A percentile compares a stretch with the other conserved stretches of the same genome.
phyloP scores from a whole-genome alignment of 2,329 filamentous ascomycete genomes.

The Sphaerulina vaccinii region DNA sequence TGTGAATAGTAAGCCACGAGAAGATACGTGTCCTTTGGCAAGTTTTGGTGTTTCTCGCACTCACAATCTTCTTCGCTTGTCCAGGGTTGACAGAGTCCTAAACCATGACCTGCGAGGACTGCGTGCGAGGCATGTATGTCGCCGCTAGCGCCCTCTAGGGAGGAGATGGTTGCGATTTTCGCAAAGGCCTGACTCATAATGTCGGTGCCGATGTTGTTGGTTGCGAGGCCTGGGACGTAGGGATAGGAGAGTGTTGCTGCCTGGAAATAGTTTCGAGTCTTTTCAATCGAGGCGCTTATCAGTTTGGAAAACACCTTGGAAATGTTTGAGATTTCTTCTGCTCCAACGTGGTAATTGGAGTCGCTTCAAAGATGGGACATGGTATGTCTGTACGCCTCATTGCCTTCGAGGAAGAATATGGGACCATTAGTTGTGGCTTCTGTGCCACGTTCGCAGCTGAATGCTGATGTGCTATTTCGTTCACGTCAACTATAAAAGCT shows the following conservation, averaged over 20 bases:
- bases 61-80: background rate
- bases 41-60: background rate
- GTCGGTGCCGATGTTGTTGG: background rate
- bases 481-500: too few species aligned
- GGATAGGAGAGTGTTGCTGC: background rate
- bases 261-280: background rate
- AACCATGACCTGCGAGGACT: conserved; percentile 5
- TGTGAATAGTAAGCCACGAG: background rate
- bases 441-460: background rate
- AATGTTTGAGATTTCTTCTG: background rate
- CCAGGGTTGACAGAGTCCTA: conserved; percentile 9
- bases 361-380: background rate
- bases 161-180: background rate
- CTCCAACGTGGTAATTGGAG: background rate
- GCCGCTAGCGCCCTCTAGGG: background rate
- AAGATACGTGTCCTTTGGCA: background rate
- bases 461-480: conserved; percentile 1
- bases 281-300: background rate
- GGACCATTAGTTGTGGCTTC: conserved; percentile 2
- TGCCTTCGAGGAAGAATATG: background rate
- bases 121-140: background rate
- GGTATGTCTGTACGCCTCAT: background rate
- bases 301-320: background rate
- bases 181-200: background rate
- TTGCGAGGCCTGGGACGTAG: background rate